Base-by-base conservation (phyloP, 306 rosid species). In the Cucurbita pepo region DNA sequence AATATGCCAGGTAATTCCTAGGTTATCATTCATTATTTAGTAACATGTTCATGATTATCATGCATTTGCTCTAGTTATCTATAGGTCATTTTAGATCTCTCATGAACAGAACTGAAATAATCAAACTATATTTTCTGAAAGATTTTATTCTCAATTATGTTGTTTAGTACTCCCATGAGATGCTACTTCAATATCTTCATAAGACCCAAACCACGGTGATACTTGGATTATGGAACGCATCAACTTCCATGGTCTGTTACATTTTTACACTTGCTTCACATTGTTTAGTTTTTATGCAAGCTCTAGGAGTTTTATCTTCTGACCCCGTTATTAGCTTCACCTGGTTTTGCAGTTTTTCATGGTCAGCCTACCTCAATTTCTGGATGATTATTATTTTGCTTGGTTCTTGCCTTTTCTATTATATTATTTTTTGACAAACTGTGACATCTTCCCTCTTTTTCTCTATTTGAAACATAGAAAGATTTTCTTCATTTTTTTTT, bases 171-270 rank as follows among this genome's bases (percentile, higher is more conserved):
- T 89, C 97, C 75, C 84, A 89, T 67, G 96, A 95, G 82, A 96
- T 95, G 81, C 85, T 91, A 76, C 88, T 95, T 87, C 96, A 89
- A 72, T 92, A 88, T 85, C 88, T 91, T 47, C 96, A 85, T 79
- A 86, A 80, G 84, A 78, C 88, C 0, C 91, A 85, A 64, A 86
- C 92, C 78, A 91, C 96, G 73, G 88, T 88, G 36, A 81, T 91
- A 77, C 96, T 95, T 75, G 99, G 63, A 83, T 95, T 77, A 87
- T 95, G 83, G 97, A 88, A 81, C 96, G 83, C 74, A 89, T 95
- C 71, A 91, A 91, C 85, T 95, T 95, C 83, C 90, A 84, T 88
- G 97, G 97, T 95, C 83, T 69, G 55, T 69, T 69, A 19, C 71
- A 30, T 53, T 52, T 11, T 59, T 12, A 36, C 12, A 52, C 38